Conservation (phyloP, 768 basidiomycete genomes). For the Psilocybe cubensis region DNA sequence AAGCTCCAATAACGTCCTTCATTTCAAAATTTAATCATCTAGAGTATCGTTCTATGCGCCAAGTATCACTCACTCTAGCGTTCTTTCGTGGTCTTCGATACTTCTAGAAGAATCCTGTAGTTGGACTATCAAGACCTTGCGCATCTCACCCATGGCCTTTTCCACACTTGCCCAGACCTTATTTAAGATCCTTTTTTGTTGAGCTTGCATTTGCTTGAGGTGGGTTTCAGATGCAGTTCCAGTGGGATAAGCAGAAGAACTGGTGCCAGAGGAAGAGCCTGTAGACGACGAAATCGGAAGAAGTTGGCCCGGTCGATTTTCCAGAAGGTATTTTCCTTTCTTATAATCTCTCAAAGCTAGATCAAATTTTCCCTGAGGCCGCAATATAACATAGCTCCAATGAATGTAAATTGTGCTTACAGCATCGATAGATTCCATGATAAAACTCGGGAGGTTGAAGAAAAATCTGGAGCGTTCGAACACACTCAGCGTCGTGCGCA, state of each 20-base stretch:
- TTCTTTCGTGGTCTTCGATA: slow-evolving; percentile 94
- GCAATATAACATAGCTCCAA: background rate
- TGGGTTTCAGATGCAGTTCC: slow-evolving; percentile 47
- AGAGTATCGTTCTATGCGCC: background rate
- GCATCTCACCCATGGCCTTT: slow-evolving; percentile 92
- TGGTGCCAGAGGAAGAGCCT: background rate
- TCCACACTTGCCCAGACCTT: slow-evolving; percentile 96
- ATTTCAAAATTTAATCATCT: background rate
- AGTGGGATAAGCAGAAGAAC: slow-evolving; percentile 35
- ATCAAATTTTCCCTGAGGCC: slow-evolving; percentile 92
- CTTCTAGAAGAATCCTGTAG: slow-evolving; percentile 77
- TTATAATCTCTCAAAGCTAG: slow-evolving; percentile 94
- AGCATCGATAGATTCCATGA: slow-evolving; percentile 87
- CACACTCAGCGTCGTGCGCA: slow-evolving; percentile 88
- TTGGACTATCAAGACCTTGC: slow-evolving; percentile 68
- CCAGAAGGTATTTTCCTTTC: slow-evolving; percentile 92
- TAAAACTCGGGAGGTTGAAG: slow-evolving; percentile 92
- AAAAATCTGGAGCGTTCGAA: slow-evolving; percentile 99
- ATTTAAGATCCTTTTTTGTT: slow-evolving; percentile 92
- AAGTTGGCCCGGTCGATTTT: slow-evolving; percentile 84
- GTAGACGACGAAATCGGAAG: slow-evolving; percentile 49
- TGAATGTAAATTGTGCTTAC: slow-evolving; percentile 44
- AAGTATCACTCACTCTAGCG: slow-evolving; percentile 71
- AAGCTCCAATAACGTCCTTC: slow-evolving; percentile 85
- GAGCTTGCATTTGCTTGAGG: slow-evolving; percentile 46